phyloP scores from a whole-genome alignment of 805 yeast genomes.

The Wickerhamomyces silvicola region DNA sequence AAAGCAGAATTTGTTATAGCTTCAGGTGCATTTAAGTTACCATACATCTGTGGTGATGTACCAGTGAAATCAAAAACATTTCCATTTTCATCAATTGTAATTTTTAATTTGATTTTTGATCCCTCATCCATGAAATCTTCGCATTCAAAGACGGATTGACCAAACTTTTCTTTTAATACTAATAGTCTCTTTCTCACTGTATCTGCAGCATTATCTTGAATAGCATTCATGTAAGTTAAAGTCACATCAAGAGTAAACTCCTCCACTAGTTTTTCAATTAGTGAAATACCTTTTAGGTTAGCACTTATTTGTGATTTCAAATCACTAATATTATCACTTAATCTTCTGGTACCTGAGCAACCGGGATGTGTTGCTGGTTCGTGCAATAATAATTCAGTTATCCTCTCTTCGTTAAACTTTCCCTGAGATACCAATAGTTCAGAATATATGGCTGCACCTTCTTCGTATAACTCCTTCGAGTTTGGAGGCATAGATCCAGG shows the following conservation, averaged over 20 bases:
- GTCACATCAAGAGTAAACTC: slow-evolving; percentile 60
- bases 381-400: slow-evolving; percentile 52
- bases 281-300: slow-evolving; percentile 73
- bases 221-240: slow-evolving; percentile 71
- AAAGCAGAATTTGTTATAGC: slow-evolving; percentile 89
- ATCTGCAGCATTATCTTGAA: slow-evolving; percentile 69
- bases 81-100: slow-evolving; percentile 41
- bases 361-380: slow-evolving; percentile 82
- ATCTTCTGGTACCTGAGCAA: slow-evolving; percentile 82
- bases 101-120: slow-evolving; percentile 51
- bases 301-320: slow-evolving; percentile 86
- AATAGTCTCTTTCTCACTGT: slow-evolving; percentile 57
- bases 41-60: slow-evolving; percentile 81
- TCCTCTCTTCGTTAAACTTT: slow-evolving; percentile 64
- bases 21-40: slow-evolving; percentile 87
- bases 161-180: slow-evolving; percentile 37
- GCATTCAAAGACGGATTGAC: slow-evolving; percentile 35
- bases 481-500: slow-evolving; percentile 97
- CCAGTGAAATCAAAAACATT: slow-evolving; percentile 82
- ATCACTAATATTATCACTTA: slow-evolving; percentile 80
- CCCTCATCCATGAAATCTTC: slow-evolving; percentile 80
- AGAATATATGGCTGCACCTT: slow-evolving; percentile 83
- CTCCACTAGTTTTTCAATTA: slow-evolving; percentile 51
- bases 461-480: slow-evolving; percentile 78
- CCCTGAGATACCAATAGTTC: slow-evolving; percentile 70